Conservation (phyloP, 2,329 filamentous ascomycete species). For the Diplodia seriata region DNA sequence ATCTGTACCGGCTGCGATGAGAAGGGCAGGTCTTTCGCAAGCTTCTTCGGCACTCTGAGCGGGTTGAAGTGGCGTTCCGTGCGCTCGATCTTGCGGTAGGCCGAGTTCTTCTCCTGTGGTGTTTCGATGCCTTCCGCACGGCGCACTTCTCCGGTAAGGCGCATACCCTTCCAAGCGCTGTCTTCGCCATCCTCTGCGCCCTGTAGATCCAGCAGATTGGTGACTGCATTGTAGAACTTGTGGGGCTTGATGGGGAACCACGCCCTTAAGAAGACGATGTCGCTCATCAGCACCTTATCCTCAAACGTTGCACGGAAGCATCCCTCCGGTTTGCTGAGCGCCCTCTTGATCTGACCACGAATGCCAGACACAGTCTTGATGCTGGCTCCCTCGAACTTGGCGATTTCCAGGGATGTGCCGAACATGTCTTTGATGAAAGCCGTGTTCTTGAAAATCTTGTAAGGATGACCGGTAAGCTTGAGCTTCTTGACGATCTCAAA, state of each 20-base stretch:
- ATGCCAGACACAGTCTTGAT: constrained; percentile 97
- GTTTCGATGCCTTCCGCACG: constrained; percentile 76
- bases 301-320: constrained; percentile 97
- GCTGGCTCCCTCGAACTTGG: constrained; percentile 95
- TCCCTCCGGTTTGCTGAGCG: constrained; percentile 89
- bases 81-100: constrained; percentile 72
- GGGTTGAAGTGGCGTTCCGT: constrained; percentile 61
- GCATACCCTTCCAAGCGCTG: constrained; percentile 83
- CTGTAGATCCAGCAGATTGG: constrained; percentile 77
- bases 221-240: constrained; percentile 95
- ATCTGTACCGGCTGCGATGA: constrained; percentile 87
- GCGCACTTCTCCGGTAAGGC: constrained; percentile 89
- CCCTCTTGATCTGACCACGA: constrained; percentile 95
- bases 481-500: constrained; percentile 99
- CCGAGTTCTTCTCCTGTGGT: constrained; percentile 81
- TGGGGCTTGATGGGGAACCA: constrained; percentile 97
- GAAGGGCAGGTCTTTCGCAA: constrained; percentile 87
- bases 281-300: constrained; percentile 95
- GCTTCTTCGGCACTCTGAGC: constrained; percentile 75
- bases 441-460: constrained; percentile 99
- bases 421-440: constrained; percentile 99
- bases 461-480: constrained; percentile 89
- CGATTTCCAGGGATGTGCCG: constrained; percentile 87
- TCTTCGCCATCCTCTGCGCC: constrained; percentile 41
- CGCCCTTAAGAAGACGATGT: constrained; percentile 93